Percentiles rank a stretch among this genome's conserved stretches.
Conservation (phyloP, 306 rosid species). For the Macrotyloma uniflorum region DNA sequence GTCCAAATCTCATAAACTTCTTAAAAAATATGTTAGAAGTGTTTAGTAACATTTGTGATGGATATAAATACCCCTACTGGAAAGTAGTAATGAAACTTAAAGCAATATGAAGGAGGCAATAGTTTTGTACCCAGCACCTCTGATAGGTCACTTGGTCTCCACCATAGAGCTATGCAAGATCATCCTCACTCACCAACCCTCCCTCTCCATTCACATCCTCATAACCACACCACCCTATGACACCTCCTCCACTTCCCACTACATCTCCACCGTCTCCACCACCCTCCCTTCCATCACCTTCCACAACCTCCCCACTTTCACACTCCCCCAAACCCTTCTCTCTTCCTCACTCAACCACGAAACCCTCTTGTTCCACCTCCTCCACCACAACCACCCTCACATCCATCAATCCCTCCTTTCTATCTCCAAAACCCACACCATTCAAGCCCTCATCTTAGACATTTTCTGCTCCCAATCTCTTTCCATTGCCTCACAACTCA, state of each 20-base stretch:
- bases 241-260: slow-evolving; percentile 28
- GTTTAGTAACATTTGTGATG: too few species aligned
- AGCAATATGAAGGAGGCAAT: too few species aligned
- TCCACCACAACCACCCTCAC: slow-evolving; percentile 33
- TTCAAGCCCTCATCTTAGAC: slow-evolving; percentile 49
- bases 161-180: slow-evolving; percentile 48
- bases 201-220: slow-evolving; percentile 45
- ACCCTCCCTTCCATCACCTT: slow-evolving; percentile 39
- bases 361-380: slow-evolving; percentile 35
- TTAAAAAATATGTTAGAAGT: too few species aligned
- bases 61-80: too few species aligned
- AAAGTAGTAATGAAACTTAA: slow-evolving; percentile 6
- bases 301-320: slow-evolving; percentile 35
- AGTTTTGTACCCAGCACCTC: slow-evolving; percentile 50
- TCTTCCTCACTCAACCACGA: slow-evolving; percentile 37
- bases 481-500: slow-evolving; percentile 35
- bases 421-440: slow-evolving; percentile 11
- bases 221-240: slow-evolving; percentile 40
- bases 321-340: neutral
- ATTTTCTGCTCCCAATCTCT: slow-evolving; percentile 35
- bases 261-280: slow-evolving; percentile 48
- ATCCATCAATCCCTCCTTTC: slow-evolving; percentile 22
- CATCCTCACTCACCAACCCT: slow-evolving; percentile 39
- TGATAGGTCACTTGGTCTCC: slow-evolving; percentile 47
- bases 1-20: too few species aligned